A percentile compares a stretch with the other conserved stretches of the same genome.
Evolutionary conservation across 441 rosid species (phyloP).

Genomic region (Adansonia grandidieri): DNA sequence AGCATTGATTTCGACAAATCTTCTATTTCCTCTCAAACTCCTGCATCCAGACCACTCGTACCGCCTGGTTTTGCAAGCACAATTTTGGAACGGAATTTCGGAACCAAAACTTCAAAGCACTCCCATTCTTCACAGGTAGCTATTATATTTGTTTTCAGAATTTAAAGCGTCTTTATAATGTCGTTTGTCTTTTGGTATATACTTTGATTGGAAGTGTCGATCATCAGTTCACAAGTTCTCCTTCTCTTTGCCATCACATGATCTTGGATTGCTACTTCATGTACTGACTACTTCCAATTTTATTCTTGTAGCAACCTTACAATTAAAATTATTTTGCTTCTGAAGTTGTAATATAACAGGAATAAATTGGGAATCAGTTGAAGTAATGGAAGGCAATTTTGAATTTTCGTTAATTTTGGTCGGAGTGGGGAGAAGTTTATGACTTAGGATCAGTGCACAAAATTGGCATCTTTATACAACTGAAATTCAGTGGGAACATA

Average conservation of each 20-base stretch:
- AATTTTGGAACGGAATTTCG: conserved; percentile 55
- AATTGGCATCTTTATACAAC: background rate
- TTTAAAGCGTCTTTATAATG: background rate
- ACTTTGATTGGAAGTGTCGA: background rate
- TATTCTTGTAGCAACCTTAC: background rate
- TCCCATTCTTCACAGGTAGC: conserved; percentile 57
- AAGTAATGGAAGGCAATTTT: background rate
- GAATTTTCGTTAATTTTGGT: background rate
- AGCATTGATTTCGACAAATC: conserved; percentile 49
- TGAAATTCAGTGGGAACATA: background rate
- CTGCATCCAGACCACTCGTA: conserved; percentile 89
- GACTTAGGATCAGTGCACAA: background rate
- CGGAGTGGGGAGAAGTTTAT: background rate
- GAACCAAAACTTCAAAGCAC: conserved; percentile 50
- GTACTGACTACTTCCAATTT: background rate
- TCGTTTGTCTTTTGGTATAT: background rate
- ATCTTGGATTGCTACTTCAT: conserved; percentile 8
- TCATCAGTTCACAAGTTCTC: background rate
- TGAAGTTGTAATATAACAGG: background rate
- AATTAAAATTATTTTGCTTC: background rate
- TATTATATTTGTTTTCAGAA: conserved; percentile 18
- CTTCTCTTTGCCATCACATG: background rate
- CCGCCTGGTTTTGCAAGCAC: conserved; percentile 91
- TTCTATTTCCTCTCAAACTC: conserved; percentile 49
- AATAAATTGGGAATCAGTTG: background rate